Conservation (phyloP, 2,329 filamentous ascomycete genomes). For the Paracamarosporium sp. region DNA sequence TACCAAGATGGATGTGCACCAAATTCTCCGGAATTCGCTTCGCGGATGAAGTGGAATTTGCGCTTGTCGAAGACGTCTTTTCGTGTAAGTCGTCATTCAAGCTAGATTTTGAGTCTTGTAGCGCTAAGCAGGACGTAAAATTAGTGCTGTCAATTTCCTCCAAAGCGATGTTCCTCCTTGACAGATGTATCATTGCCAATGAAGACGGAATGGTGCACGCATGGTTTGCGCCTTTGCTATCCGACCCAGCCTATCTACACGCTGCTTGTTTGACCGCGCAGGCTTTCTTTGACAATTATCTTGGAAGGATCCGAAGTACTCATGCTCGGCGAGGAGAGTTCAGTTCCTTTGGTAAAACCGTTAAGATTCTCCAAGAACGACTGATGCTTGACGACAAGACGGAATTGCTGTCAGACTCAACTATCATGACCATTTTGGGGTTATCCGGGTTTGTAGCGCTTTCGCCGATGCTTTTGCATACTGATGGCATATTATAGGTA, state of each 20-base stretch:
- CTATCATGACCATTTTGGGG: neutral
- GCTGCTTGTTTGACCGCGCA: neutral
- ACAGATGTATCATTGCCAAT: constrained; percentile 1
- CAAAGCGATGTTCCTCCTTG: neutral
- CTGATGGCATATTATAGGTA: neutral
- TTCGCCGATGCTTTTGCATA: neutral
- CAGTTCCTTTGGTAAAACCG: neutral
- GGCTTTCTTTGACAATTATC: neutral
- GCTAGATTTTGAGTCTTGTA: neutral
- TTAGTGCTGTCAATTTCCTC: neutral
- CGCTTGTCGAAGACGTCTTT: neutral
- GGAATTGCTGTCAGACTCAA: neutral
- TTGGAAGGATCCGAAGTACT: neutral
- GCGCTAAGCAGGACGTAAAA: neutral
- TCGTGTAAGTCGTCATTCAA: neutral
- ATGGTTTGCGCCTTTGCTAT: neutral
- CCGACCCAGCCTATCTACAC: neutral
- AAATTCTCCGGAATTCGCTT: constrained; percentile 1
- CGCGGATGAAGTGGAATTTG: neutral
- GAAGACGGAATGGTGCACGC: neutral
- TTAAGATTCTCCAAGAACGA: neutral
- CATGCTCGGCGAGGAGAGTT: neutral
- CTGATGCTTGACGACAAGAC: neutral
- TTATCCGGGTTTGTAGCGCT: neutral
- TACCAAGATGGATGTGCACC: neutral